phyloP scores from a whole-genome alignment of 2,329 filamentous ascomycete genomes.

The Talaromyces amestolkiae region DNA sequence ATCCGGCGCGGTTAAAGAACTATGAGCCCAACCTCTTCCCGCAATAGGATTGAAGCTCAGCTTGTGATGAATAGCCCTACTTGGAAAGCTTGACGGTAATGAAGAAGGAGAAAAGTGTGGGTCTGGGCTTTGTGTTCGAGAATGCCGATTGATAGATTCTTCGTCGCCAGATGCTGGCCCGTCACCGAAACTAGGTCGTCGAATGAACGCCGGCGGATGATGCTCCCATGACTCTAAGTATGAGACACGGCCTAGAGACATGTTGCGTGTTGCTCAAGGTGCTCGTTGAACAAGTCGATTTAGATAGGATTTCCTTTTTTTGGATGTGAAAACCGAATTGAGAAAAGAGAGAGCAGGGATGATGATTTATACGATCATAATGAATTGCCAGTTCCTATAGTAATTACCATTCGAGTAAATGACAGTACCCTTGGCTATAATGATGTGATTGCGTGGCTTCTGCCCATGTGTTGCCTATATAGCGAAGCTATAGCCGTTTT shows the following conservation, averaged over 20 bases:
- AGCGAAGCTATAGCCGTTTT: background rate
- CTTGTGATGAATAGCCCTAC: conserved; percentile 27
- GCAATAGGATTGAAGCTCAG: conserved; percentile 46
- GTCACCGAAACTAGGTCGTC: conserved; percentile 24
- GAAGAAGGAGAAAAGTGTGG: conserved; percentile 35
- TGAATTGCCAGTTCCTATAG: background rate
- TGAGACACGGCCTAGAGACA: conserved; percentile 44
- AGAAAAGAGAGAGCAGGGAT: background rate
- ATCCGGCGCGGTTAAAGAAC: conserved; percentile 27
- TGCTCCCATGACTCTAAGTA: conserved; percentile 47
- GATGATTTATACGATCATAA: background rate
- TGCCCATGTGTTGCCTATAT: background rate
- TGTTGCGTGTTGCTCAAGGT: conserved; percentile 24
- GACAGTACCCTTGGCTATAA: background rate
- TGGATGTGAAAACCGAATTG: background rate
- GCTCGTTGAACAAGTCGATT: background rate
- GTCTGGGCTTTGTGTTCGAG: background rate
- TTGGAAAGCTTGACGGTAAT: conserved; percentile 34
- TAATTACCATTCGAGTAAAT: background rate
- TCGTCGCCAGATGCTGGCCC: conserved; percentile 28
- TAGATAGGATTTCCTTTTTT: background rate
- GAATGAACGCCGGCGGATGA: conserved; percentile 30
- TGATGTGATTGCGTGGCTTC: background rate
- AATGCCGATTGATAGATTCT: conserved; percentile 16
- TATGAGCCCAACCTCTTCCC: conserved; percentile 38